A percentile compares a stretch with the other conserved stretches of the same genome.
Evolutionary conservation across 108 stramenopile species (phyloP).

Genomic region (Skeletonema grethae): DNA sequence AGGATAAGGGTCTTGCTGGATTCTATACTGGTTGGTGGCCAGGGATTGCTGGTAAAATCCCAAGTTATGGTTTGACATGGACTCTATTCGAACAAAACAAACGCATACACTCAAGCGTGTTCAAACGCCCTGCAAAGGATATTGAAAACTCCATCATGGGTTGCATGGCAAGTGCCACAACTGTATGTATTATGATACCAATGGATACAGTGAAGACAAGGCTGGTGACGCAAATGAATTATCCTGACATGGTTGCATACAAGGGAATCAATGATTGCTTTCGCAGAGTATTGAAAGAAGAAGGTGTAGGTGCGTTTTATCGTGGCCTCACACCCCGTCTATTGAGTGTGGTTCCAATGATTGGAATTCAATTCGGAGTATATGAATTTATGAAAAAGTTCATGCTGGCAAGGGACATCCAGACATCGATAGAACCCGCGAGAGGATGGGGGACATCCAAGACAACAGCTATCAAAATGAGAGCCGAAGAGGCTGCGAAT

Average conservation of each 20-base stretch:
- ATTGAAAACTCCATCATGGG: constrained; percentile 94
- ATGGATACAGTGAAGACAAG: constrained; percentile 97
- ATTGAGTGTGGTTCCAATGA: constrained; percentile 97
- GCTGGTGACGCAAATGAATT: constrained; percentile 84
- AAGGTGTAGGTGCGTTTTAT: constrained; percentile 92
- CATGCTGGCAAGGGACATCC: constrained; percentile 54
- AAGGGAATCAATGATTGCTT: constrained; percentile 94
- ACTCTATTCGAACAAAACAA: constrained; percentile 95
- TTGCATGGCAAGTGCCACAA: constrained; percentile 89
- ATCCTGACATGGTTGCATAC: constrained; percentile 70
- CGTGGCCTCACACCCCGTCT: constrained; percentile 91
- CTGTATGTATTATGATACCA: constrained; percentile 97
- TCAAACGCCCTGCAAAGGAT: constrained; percentile 72
- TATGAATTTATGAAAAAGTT: constrained; percentile 91
- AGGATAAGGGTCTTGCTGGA: constrained; percentile 74
- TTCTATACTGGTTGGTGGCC: constrained; percentile 98
- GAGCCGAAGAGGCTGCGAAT: constrained; percentile 38
- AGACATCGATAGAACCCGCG: constrained; percentile 26
- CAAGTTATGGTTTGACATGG: constrained; percentile 94
- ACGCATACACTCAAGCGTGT: constrained; percentile 46
- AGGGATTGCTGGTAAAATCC: constrained; percentile 95
- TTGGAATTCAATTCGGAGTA: constrained; percentile 96
- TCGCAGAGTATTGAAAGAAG: constrained; percentile 78
- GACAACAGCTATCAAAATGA: constrained; percentile 16
- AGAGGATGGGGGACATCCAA: constrained; percentile 27